phyloP scores from a whole-genome alignment of 345 rosid genomes.

The Ceriops decandra region DNA sequence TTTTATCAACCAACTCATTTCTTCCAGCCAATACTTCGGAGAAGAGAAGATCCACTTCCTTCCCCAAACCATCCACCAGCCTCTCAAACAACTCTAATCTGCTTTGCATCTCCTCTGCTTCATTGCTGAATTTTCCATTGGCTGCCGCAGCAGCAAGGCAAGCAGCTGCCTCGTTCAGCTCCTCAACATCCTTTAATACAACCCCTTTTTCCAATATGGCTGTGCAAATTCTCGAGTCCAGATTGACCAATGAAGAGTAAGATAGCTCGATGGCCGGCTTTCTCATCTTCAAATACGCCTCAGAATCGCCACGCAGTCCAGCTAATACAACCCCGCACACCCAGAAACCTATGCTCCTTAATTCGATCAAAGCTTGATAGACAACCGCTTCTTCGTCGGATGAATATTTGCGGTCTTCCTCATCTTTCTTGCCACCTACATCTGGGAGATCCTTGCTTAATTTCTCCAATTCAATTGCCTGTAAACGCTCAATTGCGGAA shows the following conservation, averaged over 20 bases:
- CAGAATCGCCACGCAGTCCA: slow-evolving; percentile 40
- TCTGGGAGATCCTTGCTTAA: slow-evolving; percentile 16
- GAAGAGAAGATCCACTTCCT: slow-evolving; percentile 47
- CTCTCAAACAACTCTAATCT: slow-evolving; percentile 40
- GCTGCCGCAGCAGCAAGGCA: slow-evolving; percentile 34
- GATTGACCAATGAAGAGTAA: slow-evolving; percentile 19
- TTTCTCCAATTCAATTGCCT: slow-evolving; percentile 24
- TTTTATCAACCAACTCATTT: slow-evolving; percentile 43
- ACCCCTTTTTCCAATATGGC: slow-evolving; percentile 24
- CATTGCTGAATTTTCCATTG: slow-evolving; percentile 16
- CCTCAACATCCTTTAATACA: slow-evolving; percentile 41
- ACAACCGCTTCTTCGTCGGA: slow-evolving; percentile 38
- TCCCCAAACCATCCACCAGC: slow-evolving; percentile 34
- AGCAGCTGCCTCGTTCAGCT: slow-evolving; percentile 43
- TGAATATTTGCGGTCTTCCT: slow-evolving; percentile 11
- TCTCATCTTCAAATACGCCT: slow-evolving; percentile 36
- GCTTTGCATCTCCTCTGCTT: slow-evolving; percentile 39
- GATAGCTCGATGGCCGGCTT: slow-evolving; percentile 17
- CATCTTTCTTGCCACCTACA: slow-evolving; percentile 11
- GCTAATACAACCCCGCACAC: slow-evolving; percentile 39
- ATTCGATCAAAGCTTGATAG: slow-evolving; percentile 39
- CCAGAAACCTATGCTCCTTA: slow-evolving; percentile 44
- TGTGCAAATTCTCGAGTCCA: slow-evolving; percentile 27
- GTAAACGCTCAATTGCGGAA: slow-evolving; percentile 32
- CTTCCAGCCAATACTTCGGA: slow-evolving; percentile 41